Evolutionary conservation across 768 basidiomycete species (phyloP), one percentile per base, ranked within the genome.

Genomic region (Boletales sp.): DNA sequence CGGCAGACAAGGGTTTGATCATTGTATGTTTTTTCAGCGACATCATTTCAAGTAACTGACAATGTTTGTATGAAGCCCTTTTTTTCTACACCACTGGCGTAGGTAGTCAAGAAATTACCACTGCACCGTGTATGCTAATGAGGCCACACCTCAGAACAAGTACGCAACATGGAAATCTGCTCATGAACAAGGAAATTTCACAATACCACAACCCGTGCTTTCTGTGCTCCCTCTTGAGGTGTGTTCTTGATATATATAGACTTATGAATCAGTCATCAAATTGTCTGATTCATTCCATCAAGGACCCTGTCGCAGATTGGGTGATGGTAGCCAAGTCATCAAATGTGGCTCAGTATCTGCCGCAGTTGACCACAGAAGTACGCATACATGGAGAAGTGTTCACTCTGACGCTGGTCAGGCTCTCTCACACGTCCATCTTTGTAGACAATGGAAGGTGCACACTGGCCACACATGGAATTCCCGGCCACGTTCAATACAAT

Each of bases 381-480:
- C 11, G 62, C 53, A 8, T n/a, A 13, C 66, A 21, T 4, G 57
- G 45, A 11, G 13, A 21, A 7, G 12, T 21, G n/a, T 11, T 32
- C 19, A 19, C 14, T 4, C 4, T 4, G 31, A n/a, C 13, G 25
- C 32, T 30, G 2, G 3, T 40, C 9, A 58, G 74, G 8, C 70
- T 54, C 73, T n/a, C 51, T 80, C 75, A 53, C 44, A 60, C 51
- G n/a, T 34, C 28, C 28, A 35, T 46, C 5, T n/a, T 32, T 37
- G 8, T 48, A 83, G 82, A 67, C 71, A 3, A 67, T 86, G 48
- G 60, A 67, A 8, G 79, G 79, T 0, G 76, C 81, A 5, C 86
- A 88, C 61, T 87, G 86, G 85, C 70, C 77, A 8, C 86, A 87
- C 34, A 67, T 87, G 17, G 86, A 88, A 61, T 63, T 74, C 51